phyloP scores from a whole-genome alignment of 352 stramenopile species.

The Pythium chondricola region DNA sequence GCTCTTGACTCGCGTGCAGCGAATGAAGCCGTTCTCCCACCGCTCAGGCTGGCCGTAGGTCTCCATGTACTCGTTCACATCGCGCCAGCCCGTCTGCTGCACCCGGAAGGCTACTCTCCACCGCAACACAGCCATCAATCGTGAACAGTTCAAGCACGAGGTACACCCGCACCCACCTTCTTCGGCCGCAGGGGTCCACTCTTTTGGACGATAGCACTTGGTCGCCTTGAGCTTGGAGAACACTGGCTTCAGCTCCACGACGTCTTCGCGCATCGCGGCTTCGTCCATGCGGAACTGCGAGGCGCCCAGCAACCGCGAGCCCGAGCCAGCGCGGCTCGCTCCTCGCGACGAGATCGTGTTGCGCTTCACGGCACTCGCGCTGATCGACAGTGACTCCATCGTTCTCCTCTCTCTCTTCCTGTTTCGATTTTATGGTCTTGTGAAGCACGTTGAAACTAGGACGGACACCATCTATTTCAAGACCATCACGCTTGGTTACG shows the following conservation, averaged over 20 bases:
- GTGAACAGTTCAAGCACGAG: neutral
- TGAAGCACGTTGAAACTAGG: no score
- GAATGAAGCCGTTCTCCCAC: slow-evolving; percentile 71
- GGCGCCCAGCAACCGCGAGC: slow-evolving; percentile 8
- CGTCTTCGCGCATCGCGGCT: slow-evolving; percentile 18
- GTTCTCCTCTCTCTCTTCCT: no score
- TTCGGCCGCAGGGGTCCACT: slow-evolving; percentile 63
- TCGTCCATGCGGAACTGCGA: slow-evolving; percentile 58
- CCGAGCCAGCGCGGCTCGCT: slow-evolving; percentile 15
- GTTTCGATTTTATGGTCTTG: no score
- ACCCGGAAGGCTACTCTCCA: slow-evolving; percentile 68
- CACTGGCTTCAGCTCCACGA: slow-evolving; percentile 27
- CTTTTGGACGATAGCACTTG: slow-evolving; percentile 57
- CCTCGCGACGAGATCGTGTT: slow-evolving; percentile 32
- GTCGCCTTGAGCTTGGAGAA: slow-evolving; percentile 47
- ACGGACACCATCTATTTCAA: no score
- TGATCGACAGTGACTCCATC: slow-evolving; percentile 19
- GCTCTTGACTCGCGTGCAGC: slow-evolving; percentile 74
- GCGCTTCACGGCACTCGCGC: slow-evolving; percentile 15
- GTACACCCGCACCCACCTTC: slow-evolving; percentile 27
- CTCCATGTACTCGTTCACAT: slow-evolving; percentile 80
- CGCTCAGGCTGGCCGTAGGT: slow-evolving; percentile 65
- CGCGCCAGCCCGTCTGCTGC: slow-evolving; percentile 64
- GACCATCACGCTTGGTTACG: no score
- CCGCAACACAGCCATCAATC: no score